Percentiles rank a stretch among this genome's conserved stretches.
Evolutionary conservation across 2,329 filamentous ascomycete genomes (phyloP).

Genomic region (Sclerotinia spermophila): DNA sequence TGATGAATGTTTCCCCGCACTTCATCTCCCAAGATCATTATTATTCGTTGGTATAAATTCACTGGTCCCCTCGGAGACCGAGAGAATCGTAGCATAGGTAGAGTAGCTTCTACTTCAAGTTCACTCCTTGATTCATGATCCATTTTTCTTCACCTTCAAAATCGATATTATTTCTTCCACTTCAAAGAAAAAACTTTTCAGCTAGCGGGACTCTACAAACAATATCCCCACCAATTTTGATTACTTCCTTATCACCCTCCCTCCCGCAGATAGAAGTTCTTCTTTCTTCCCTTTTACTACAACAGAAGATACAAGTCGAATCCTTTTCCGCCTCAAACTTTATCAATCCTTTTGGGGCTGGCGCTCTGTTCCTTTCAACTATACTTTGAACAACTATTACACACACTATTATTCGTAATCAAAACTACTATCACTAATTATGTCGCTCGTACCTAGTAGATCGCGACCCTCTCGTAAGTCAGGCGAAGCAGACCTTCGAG

Average conservation of each 20-base stretch:
- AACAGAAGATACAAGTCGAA: not conserved
- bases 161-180: not conserved
- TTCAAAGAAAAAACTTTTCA: slow-evolving; percentile 3
- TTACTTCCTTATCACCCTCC: not conserved
- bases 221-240: not conserved
- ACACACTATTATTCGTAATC: slow-evolving; percentile 2
- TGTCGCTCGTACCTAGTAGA: slow-evolving; percentile 11
- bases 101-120: not conserved
- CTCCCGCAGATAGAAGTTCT: not conserved
- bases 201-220: not conserved
- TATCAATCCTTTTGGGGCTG: not conserved
- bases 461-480: not conserved
- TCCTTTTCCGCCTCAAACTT: not conserved
- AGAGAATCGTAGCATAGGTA: not conserved
- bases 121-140: not conserved
- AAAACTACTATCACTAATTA: slow-evolving; percentile 5
- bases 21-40: not conserved
- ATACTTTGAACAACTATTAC: not conserved
- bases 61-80: not conserved
- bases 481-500: slow-evolving; percentile 8
- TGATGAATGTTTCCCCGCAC: not conserved
- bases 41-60: not conserved
- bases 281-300: not conserved
- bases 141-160: slow-evolving; percentile 4
- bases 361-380: not conserved